phyloP scores from a whole-genome alignment of 2,329 filamentous ascomycete species.

The Alternaria rosae region DNA sequence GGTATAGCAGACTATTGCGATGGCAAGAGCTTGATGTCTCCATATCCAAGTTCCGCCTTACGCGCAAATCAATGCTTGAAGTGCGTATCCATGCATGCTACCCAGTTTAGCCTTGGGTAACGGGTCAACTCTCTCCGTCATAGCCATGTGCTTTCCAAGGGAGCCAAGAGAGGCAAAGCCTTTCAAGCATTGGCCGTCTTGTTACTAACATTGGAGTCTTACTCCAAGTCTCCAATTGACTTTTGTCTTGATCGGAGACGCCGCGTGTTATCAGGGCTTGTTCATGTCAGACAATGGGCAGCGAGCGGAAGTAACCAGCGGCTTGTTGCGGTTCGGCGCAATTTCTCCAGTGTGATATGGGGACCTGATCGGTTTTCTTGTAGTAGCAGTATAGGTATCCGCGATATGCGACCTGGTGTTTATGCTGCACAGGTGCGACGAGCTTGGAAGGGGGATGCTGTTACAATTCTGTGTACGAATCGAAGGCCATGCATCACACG shows the following conservation, averaged over 20 bases:
- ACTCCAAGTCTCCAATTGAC: neutral
- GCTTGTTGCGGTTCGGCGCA: neutral
- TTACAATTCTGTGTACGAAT: neutral
- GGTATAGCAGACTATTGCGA: neutral
- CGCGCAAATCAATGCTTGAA: neutral
- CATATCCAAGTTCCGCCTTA: neutral
- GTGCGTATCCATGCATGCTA: neutral
- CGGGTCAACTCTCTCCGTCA: neutral
- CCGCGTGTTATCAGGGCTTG: neutral
- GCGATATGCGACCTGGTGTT: neutral
- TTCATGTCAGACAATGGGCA: neutral
- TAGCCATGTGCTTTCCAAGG: neutral
- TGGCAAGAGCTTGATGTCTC: neutral
- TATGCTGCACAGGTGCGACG: neutral
- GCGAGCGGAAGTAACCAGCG: neutral
- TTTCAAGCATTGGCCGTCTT: neutral
- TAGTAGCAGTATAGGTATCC: neutral
- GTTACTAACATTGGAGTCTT: neutral
- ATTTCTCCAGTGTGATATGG: neutral
- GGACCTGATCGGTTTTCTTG: neutral
- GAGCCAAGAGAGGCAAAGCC: neutral
- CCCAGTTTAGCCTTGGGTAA: neutral
- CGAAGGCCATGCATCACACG: neutral
- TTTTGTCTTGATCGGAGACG: neutral
- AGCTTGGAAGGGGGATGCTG: neutral